Evolutionary conservation across 192 early-diverging fungal species (phyloP), one percentile per base, ranked within the genome.

Genomic region (Chytriomyces sp.): DNA sequence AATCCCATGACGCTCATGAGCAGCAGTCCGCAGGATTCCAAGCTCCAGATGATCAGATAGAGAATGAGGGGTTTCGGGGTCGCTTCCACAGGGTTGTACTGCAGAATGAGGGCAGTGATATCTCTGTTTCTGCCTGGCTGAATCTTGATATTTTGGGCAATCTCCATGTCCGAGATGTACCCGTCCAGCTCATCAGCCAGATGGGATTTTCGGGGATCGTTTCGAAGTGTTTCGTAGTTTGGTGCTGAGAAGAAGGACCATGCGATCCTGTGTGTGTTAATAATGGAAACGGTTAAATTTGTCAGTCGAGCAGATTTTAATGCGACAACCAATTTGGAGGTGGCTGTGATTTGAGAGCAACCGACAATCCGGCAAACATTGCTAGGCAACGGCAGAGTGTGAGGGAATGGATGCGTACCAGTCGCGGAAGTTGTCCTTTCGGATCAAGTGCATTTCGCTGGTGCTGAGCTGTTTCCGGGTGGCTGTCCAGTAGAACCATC

Each of bases 401-500:
- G 35, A 0, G 53, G 20, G 20, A 5, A 13, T 20, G 5, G 53
- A 3, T 57, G 20, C 76, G 18, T 48, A 79, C 78, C 78, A 79
- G 78, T 79, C 78, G 24, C 66, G 26, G 13, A 79, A 45, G 47
- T 79, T 66, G 47, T 79, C 71, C 53, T 48, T 72, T 16, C 71
- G 71, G 16, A 79, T 65, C n/a, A 73, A 46, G 35, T 74, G 64
- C 7, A 79, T 43, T 43, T 79, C 78, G 44, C 11, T n/a, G 8
- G 72, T 23, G 35, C 8, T 49, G 10, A 79, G 64, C 71, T 79
- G 78, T 28, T 57, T 64, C 46, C 49, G 44, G 50, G 61, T 74
- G 49, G 11, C 8, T 18, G 18, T 72, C 78, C 78, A 79, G 45
- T 74, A 74, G 43, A 79, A 79, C 78, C 78, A 79, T 11, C 78